phyloP scores from a whole-genome alignment of 31 red algal species.

The Bonnemaisonia californica region DNA sequence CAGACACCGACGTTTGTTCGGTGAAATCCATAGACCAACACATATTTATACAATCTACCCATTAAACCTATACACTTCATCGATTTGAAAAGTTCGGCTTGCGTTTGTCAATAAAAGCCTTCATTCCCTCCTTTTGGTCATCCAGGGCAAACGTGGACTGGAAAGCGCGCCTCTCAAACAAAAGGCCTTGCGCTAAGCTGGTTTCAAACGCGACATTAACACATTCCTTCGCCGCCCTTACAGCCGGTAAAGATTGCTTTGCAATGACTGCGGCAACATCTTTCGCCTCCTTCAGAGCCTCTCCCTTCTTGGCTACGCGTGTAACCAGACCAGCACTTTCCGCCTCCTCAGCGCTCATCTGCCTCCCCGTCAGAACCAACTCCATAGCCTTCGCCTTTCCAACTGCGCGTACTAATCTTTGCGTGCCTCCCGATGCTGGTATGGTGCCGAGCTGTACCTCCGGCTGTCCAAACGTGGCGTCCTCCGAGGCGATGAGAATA shows the following conservation, averaged over 20 bases:
- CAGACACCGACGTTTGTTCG: too few relatives aligned
- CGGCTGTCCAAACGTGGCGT: slow-evolving; percentile 92
- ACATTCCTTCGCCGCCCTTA: slow-evolving; percentile 85
- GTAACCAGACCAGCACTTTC: slow-evolving; percentile 89
- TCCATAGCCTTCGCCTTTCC: slow-evolving; percentile 98
- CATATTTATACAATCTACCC: too few relatives aligned
- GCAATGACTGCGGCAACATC: slow-evolving; percentile 80
- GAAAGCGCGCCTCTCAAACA: slow-evolving; percentile 82
- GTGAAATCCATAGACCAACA: too few relatives aligned
- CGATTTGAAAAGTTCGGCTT: slow-evolving; percentile 51
- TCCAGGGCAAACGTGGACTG: slow-evolving; percentile 84
- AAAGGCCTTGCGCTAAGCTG: slow-evolving; percentile 59
- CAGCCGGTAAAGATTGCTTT: slow-evolving; percentile 55
- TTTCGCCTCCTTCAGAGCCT: slow-evolving; percentile 70
- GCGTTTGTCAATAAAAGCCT: slow-evolving; percentile 82
- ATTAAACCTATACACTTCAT: too few relatives aligned
- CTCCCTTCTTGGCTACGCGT: slow-evolving; percentile 55
- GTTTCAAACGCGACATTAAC: slow-evolving; percentile 85
- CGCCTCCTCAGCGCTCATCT: slow-evolving; percentile 88
- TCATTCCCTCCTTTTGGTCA: slow-evolving; percentile 98
- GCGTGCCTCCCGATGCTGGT: slow-evolving; percentile 90
- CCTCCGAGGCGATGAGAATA: slow-evolving; percentile 83
- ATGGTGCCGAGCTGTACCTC: slow-evolving; percentile 92
- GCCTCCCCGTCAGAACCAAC: slow-evolving; percentile 89
- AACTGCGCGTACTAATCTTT: slow-evolving; percentile 88